These are phyloP conservation scores for Steccherinum ochraceum DNA, from an alignment of 768 basidiomycete species.

Conservation along the genomic window DNA sequence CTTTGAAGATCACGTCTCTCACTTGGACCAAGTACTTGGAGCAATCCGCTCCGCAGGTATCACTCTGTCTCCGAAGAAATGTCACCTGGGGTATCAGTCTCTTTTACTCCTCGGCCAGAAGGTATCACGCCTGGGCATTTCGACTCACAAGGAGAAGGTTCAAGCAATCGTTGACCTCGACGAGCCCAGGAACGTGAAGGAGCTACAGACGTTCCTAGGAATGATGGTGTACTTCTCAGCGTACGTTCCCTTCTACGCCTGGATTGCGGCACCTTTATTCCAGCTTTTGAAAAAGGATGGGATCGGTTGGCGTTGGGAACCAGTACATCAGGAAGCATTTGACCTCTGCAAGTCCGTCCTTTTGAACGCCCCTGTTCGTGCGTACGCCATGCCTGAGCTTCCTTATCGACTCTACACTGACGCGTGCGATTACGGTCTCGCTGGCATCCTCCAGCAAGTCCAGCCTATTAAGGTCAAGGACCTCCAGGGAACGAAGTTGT, in stretches of 20 bases:
- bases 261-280: slow-evolving; percentile 19
- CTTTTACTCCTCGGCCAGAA: slow-evolving; percentile 38
- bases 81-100: too few relatives aligned
- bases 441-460: slow-evolving; percentile 17
- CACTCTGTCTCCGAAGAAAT: too few relatives aligned
- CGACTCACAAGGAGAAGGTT: too few relatives aligned
- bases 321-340: slow-evolving; percentile 15
- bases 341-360: slow-evolving; percentile 16
- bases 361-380: slow-evolving; percentile 13
- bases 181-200: too few relatives aligned
- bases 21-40: too few relatives aligned
- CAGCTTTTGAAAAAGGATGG: slow-evolving; percentile 14
- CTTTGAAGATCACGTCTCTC: too few relatives aligned
- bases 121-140: too few relatives aligned
- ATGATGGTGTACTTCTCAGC: slow-evolving; percentile 20
- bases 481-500: slow-evolving; percentile 16
- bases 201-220: too few relatives aligned
- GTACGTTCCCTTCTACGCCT: slow-evolving; percentile 19
- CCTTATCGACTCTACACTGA: slow-evolving; percentile 21
- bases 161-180: too few relatives aligned
- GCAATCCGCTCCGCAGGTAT: too few relatives aligned
- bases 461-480: slow-evolving; percentile 17
- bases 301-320: slow-evolving; percentile 16
- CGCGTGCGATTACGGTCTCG: slow-evolving; percentile 19
- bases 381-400: slow-evolving; percentile 11